A percentile compares a stretch with the other conserved stretches of the same genome.
Conservation (phyloP, 2,329 filamentous ascomycete species). For the Drechslerella dactyloides region DNA sequence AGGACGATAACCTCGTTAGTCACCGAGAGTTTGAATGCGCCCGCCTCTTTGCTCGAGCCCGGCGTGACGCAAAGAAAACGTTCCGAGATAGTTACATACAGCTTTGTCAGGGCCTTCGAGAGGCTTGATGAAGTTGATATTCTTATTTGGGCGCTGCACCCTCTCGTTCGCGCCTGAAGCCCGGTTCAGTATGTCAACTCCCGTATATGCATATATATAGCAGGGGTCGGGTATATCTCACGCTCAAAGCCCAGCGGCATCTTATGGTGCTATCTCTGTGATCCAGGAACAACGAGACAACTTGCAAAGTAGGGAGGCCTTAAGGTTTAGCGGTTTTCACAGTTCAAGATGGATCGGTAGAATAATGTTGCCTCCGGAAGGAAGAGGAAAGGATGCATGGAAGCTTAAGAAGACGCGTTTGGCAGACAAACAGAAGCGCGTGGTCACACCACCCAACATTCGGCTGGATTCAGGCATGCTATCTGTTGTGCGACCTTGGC, state of each 20-base stretch:
- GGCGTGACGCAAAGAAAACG: neutral
- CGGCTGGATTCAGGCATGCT: too few species aligned
- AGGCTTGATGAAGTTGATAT: conserved; percentile 85
- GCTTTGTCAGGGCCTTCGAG: conserved; percentile 69
- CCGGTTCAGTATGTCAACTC: neutral
- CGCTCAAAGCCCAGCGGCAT: conserved; percentile 54
- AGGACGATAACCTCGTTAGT: neutral
- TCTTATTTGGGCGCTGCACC: conserved; percentile 74
- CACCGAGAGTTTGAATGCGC: neutral
- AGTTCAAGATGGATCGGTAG: too few species aligned
- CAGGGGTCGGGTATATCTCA: conserved; percentile 17
- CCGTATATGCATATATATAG: neutral
- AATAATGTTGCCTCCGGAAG: too few species aligned
- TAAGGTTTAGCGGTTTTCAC: too few species aligned
- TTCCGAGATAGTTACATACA: neutral
- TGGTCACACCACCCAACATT: neutral
- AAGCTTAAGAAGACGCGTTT: too few species aligned
- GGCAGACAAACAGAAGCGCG: too few species aligned
- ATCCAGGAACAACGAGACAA: neutral
- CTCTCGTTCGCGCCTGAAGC: conserved; percentile 70
- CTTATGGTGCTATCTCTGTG: neutral
- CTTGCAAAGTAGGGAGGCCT: too few species aligned
- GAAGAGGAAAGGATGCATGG: too few species aligned
- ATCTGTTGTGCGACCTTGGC: too few species aligned
- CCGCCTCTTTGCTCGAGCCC: too few species aligned